Evolutionary conservation across 768 basidiomycete genomes (phyloP).

Genomic region (Saitozyma podzolica): DNA sequence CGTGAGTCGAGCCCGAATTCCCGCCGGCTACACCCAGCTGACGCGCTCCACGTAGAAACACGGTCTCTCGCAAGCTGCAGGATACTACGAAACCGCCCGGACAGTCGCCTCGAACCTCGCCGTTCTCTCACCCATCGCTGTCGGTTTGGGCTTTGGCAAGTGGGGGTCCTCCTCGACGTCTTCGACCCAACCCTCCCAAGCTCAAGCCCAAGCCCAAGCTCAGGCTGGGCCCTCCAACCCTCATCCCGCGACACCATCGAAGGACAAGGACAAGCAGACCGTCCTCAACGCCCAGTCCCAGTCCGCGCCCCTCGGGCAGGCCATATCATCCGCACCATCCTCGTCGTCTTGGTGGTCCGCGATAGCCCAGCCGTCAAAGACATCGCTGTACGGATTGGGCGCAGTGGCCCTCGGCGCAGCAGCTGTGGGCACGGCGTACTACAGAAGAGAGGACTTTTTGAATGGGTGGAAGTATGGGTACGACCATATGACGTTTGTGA

Average conservation of each 20-base stretch:
- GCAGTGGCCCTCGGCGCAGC: slow-evolving; percentile 76
- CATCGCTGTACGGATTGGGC: slow-evolving; percentile 57
- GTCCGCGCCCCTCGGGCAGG: too few species aligned
- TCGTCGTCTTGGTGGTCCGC: slow-evolving; percentile 21
- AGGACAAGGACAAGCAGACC: slow-evolving; percentile 11
- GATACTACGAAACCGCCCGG: slow-evolving; percentile 67
- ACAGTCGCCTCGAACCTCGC: slow-evolving; percentile 62
- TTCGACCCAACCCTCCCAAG: not conserved
- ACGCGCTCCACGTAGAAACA: slow-evolving; percentile 59
- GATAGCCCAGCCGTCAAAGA: slow-evolving; percentile 24
- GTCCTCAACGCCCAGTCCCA: not conserved
- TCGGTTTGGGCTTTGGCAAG: slow-evolving; percentile 43
- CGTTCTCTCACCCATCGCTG: slow-evolving; percentile 59
- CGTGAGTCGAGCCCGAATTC: slow-evolving; percentile 16
- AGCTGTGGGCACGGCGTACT: slow-evolving; percentile 80
- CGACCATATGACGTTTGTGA: slow-evolving; percentile 88
- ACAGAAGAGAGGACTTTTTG: slow-evolving; percentile 72
- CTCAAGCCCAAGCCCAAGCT: slow-evolving; percentile 1
- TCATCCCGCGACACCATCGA: not conserved
- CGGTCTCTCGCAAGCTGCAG: slow-evolving; percentile 69
- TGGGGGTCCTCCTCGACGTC: slow-evolving; percentile 20
- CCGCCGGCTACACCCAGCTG: not conserved
- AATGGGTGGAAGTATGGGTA: slow-evolving; percentile 71
- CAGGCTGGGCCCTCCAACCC: too few species aligned
- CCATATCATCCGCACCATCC: not conserved